Evolutionary conservation across 2,329 filamentous ascomycete species (phyloP), one percentile per base, ranked within the genome.

Genomic region (Xylariaceae sp.): DNA sequence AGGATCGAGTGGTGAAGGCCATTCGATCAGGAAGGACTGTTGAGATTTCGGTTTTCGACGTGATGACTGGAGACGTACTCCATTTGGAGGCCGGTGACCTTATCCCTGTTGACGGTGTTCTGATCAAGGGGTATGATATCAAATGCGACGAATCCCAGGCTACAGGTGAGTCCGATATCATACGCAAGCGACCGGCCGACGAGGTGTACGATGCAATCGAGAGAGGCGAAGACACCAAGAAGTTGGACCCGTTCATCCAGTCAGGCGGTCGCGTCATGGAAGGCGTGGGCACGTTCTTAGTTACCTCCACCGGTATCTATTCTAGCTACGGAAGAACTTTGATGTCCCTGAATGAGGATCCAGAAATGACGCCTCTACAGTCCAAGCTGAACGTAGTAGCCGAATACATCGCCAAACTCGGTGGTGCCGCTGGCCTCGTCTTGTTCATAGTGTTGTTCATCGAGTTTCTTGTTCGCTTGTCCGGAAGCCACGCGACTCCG

Each of bases 391-490:
- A 88, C 69, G 79, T 83, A 61, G 84, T 92, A 64, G 88, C 88
- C 60, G 86, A 89, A 64, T 90, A 88, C 76, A 91, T 91, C 71
- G 88, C 88, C 59, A 89, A 89, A 73, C 77, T 90, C 42, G 88
- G 88, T 74, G 90, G 90, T 71, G 85, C 81, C 54, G 90, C 91
- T 53, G 90, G 88, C 64, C 77, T 94, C 11, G 76, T 91, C 7
- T 79, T 96, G 51, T 96, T 97, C 75, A 80, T 93, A 51, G 88
- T 95, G 51, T 80, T 96, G 11, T 84, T 96, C 69, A 92, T 96
- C 76, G 84, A 91, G 68, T 97, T 96, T 71, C 78, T 94, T 8
- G 90, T 86, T 52, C 76, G 84, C 77, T 79, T 4, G 71, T 80
- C 15, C 78, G 61, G 51, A 10, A 56, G 83, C 59, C 64, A 70